Conservation (phyloP, 1,139 yeast species). For the Geotrichum fermentans region DNA sequence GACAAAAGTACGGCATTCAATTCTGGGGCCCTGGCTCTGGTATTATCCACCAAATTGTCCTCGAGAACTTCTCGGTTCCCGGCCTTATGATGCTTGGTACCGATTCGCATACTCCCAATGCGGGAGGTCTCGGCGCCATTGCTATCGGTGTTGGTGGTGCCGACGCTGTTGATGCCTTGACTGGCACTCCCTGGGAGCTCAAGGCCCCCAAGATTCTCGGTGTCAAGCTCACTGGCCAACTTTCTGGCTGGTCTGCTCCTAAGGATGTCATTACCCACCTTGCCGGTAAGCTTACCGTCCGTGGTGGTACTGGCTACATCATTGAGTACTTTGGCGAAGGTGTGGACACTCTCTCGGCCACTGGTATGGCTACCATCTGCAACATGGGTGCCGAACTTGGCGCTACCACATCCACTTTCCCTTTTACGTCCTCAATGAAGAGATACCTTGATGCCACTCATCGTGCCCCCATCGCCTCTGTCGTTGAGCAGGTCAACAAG, state of each 20-base stretch:
- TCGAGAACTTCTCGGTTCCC: conserved; percentile 97
- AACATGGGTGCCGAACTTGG: conserved; percentile 99
- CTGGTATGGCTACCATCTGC: conserved; percentile 99
- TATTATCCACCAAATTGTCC: conserved; percentile 94
- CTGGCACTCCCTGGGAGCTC: conserved; percentile 94
- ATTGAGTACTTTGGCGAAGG: conserved; percentile 98
- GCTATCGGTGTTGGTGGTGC: conserved; percentile 99
- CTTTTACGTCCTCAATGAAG: conserved; percentile 86
- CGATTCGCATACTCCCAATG: conserved; percentile 98
- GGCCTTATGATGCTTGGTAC: conserved; percentile 97
- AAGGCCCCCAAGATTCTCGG: conserved; percentile 98
- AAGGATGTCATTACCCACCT: conserved; percentile 93
- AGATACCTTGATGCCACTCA: conserved; percentile 85
- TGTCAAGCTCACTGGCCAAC: conserved; percentile 91
- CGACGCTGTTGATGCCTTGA: conserved; percentile 97
- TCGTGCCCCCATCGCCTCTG: conserved; percentile 76
- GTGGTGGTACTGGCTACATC: conserved; percentile 98
- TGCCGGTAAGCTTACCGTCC: conserved; percentile 96
- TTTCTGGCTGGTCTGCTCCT: conserved; percentile 98
- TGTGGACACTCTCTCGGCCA: conserved; percentile 91
- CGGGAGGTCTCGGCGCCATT: conserved; percentile 97
- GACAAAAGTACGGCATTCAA: conserved; percentile 96
- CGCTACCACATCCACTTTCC: conserved; percentile 98
- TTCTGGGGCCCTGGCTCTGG: conserved; percentile 99
- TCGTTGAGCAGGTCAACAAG: conserved; percentile 66